Evolutionary conservation across 805 yeast genomes (phyloP), one percentile per base, ranked within the genome.

Genomic region (Pichia thaimueangensis): DNA sequence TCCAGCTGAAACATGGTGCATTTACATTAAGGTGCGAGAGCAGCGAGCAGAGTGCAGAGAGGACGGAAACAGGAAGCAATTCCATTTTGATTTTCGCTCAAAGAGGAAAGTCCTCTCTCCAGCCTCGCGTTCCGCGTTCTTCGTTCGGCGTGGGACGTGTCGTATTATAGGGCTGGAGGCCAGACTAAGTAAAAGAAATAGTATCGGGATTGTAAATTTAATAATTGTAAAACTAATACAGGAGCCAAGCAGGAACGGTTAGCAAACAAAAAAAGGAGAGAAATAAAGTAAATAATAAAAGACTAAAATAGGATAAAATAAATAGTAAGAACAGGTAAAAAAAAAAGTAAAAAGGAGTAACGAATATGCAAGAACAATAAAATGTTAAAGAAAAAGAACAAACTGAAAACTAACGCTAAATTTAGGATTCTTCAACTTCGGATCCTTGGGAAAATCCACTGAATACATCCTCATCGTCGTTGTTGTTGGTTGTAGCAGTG

Each of bases 401-500:
- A 30, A 7, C 4, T 30, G n/a, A 30, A 30, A 8, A 8, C 10
- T 23, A 12, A 11, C 13, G 11, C 13, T 25, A 25, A 2, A 8
- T 25, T 25, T 6, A 25, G 6, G 13, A 25, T n/a, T n/a, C 39
- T 34, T 43, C 37, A 16, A 35, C 42, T 30, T 39, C 47, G 10
- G 73, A 69, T 22, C 73, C 74, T 53, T 70, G 74, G n/a, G 70
- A 64, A 51, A 70, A 70, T 3, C 70, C 71, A 21, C 69, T 59
- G 47, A 70, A 70, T 2, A 71, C 68, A 32, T 50, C 54, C 24
- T 49, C 49, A 16, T 57, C 51, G 19, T 31, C 45, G 17, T 42
- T 40, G 17, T 35, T 29, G 16, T 33, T 13, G 21, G 38, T 39
- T 17, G n/a, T 29, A 2, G 33, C 50, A 7, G 47, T 29, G 16